Base-by-base conservation (phyloP, 148 eudicot genomes). In the Dianthus caryophyllus region DNA sequence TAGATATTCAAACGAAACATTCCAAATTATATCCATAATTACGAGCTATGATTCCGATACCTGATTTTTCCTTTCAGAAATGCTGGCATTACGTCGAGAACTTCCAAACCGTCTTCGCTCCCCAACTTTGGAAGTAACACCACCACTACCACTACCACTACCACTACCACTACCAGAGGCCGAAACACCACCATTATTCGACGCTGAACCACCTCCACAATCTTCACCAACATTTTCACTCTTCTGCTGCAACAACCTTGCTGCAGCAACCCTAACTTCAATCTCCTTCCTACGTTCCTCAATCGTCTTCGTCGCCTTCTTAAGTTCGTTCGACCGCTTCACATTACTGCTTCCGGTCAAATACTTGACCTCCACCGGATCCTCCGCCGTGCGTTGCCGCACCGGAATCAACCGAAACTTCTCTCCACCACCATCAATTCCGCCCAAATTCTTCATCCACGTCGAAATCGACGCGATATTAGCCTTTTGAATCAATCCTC, bases 201-300 rank as follows among this genome's bases (percentile, higher is more conserved):
- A 44, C 48, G 13, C 30, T 17, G 30, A 53, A 55, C n/a, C 53
- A 33, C 26, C 33, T n/a, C 77, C 82, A 5, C 76, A 71, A 18
- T 78, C 86, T 18, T 77, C 87, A 18, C 69, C 84, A 52, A 22
- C 71, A 24, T 66, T 76, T 55, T 84, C 96, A 0, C 78, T 73
- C 69, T 94, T 88, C 80, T 94, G 92, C 83, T 90, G 98, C 77
- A 94, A 47, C 79, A 90, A 50, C 83, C 96, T 88, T 7, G 97
- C 96, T 64, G 97, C 97, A 68, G 97, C 89, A 71, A 88, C 97
- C 74, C 88, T 75, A 59, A 90, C 96, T 75, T 90, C 97, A 76
- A 90, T 86, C 83, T 94, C 99, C 56, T 90, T 88, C 79, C 96
- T 82, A 73, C 88, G 72, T 73, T 95, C 97, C 70, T 95, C 99